Base-by-base conservation (phyloP, 2,329 filamentous ascomycete genomes). In the Thyridium curvatum region DNA sequence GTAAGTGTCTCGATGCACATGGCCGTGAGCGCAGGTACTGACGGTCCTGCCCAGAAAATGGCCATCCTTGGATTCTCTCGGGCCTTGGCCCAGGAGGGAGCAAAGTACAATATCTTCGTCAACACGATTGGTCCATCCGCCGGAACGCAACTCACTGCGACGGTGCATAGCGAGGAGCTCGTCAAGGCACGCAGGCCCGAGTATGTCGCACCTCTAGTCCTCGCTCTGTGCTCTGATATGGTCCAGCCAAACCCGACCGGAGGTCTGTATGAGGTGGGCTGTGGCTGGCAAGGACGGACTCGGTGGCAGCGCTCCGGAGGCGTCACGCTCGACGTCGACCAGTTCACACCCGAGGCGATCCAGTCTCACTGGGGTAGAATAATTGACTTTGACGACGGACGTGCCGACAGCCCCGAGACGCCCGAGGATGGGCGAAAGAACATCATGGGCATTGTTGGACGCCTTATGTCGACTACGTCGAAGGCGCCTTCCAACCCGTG, bases 101-200 rank as follows among this genome's bases (percentile, higher is more conserved):
- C 79, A 59, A 97, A 97, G 69, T 98, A 98, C 72, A 97, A 97
- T 75, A 97, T 98, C 52, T 68, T 95, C 54, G 80, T 75, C 71
- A 98, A 98, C 65, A 87, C 87, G 53, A 94, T 98, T 68, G 89
- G 93, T 15, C 93, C 93, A 38, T 90, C 96, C 56, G 91, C 91
- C 51, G 93, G 90, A 44, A 93, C 86, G 67, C 82, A 91, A 60
- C 94, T 97, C 89, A 96, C 90, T 32, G 80, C 89, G 61, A 96
- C 91, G 37, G 86, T 98, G 60, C 78, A 98, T 72, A 91, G 93
- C 21, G 89, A 95, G 66, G 93, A 98, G 71, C 81, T 97, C 70
- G 90, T 98, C 14, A 90, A 97, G 71, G 91, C 93, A 33, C 95
- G 97, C 76, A 98, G 97, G 81, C 93, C 93, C 43, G 91, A 97